These are phyloP conservation scores for Herpotrichia juniperi DNA, from an alignment of 2,329 filamentous ascomycete genomes.

Conservation along the genomic window DNA sequence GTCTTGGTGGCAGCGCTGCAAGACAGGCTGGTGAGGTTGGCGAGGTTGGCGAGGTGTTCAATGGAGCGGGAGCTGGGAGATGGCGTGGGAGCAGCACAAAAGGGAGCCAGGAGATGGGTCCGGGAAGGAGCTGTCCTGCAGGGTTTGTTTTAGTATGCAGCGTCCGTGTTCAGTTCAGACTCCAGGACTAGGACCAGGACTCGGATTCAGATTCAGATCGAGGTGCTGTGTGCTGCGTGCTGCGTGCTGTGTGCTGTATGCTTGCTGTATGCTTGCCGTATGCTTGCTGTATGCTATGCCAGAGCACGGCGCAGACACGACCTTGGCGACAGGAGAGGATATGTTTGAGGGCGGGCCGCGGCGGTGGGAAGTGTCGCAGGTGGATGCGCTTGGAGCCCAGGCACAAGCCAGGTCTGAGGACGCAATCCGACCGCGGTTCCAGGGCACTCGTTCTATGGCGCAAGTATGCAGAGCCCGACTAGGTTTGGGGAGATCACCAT, in stretches of 20 bases:
- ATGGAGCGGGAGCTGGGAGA: background rate
- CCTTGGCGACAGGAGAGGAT: constrained; percentile 9
- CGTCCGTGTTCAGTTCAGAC: background rate
- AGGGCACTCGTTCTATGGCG: constrained; percentile 2
- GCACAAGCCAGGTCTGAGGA: too few relatives aligned
- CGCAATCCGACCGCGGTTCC: background rate
- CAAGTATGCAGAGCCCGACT: background rate
- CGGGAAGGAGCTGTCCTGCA: constrained; percentile 6
- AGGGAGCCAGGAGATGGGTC: background rate
- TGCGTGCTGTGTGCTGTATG: background rate
- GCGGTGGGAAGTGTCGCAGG: constrained; percentile 19
- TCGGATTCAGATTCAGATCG: too few relatives aligned
- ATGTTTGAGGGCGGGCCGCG: constrained; percentile 17
- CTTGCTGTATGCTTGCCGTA: constrained; percentile 5
- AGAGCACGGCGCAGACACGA: too few relatives aligned
- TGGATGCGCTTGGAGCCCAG: too few relatives aligned
- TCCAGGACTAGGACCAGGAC: background rate
- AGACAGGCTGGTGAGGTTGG: constrained; percentile 9
- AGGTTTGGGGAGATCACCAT: background rate
- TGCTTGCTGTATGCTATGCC: too few relatives aligned
- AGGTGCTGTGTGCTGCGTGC: background rate
- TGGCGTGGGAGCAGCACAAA: background rate
- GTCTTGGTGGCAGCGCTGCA: background rate
- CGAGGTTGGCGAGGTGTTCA: background rate
- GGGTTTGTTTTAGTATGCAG: background rate